Evolutionary conservation across 208 protist genomes (phyloP).

Genomic region (Leishmania guyanensis): DNA sequence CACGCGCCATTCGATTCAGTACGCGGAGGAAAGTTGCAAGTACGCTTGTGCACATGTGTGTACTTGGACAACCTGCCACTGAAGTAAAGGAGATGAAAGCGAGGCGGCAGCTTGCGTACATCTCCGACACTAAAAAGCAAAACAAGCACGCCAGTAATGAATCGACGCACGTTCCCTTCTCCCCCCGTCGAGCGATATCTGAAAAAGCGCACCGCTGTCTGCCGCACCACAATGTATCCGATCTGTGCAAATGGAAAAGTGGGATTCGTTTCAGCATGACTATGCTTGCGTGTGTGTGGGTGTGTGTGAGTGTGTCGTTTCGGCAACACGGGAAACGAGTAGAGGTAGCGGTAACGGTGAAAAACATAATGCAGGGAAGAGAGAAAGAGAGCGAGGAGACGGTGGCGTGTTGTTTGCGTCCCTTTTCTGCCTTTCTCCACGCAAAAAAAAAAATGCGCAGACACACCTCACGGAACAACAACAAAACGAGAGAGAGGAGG

Average conservation of each 20-base stretch:
- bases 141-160: neutral
- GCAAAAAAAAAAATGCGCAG: neutral
- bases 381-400: neutral
- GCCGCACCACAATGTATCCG: neutral
- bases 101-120: neutral
- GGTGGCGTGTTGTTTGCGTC: too few species aligned
- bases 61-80: neutral
- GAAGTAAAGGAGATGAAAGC: neutral
- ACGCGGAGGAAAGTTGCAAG: neutral
- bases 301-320: neutral
- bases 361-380: neutral
- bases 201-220: neutral
- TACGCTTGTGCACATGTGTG: neutral
- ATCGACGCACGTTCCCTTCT: neutral
- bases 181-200: neutral
- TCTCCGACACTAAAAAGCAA: neutral
- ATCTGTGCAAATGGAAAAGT: neutral
- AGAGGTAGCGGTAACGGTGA: neutral
- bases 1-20: neutral
- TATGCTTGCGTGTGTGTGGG: neutral
- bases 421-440: neutral
- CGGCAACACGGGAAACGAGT: neutral
- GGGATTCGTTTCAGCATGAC: neutral
- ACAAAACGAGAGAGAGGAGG: neutral
- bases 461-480: neutral